These are phyloP conservation scores for Mucor velutinosus DNA, from an alignment of 371 early-diverging fungal genomes.

Conservation along the genomic window DNA sequence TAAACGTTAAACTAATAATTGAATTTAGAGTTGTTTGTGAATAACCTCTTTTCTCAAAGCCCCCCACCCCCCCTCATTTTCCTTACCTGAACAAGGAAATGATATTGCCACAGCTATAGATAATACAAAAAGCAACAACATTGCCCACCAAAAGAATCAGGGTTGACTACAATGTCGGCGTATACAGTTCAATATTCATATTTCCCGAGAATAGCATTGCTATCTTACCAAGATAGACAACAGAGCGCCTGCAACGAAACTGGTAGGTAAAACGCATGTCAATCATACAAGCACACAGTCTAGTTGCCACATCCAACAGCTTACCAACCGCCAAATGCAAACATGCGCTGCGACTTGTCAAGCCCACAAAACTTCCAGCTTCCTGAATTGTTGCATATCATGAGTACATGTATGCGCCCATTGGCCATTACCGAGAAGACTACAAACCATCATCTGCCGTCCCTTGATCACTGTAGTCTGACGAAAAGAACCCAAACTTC, in stretches of 20 bases:
- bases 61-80: conserved; percentile 12
- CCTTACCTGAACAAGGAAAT: conserved; percentile 77
- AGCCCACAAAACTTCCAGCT: conserved; percentile 60
- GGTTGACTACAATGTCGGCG: conserved; percentile 56
- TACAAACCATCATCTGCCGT: conserved; percentile 46
- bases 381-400: conserved; percentile 21
- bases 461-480: conserved; percentile 46
- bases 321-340: conserved; percentile 85
- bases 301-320: neutral
- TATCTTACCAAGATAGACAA: conserved; percentile 71
- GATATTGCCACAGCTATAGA: conserved; percentile 90
- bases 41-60: too few species aligned
- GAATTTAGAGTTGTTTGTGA: neutral
- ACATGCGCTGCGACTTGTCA: conserved; percentile 80
- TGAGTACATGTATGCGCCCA: neutral
- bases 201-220: neutral
- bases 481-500: conserved; percentile 52
- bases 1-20: conserved; percentile 75
- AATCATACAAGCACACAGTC: neutral
- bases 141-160: conserved; percentile 60
- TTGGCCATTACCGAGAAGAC: neutral
- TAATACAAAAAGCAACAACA: conserved; percentile 79
- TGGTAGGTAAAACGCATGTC: neutral
- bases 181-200: neutral
- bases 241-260: conserved; percentile 77